Percentiles rank a stretch among this genome's conserved stretches.
Conservation (phyloP, 139 green algal species). For the Micractinium sp. region DNA sequence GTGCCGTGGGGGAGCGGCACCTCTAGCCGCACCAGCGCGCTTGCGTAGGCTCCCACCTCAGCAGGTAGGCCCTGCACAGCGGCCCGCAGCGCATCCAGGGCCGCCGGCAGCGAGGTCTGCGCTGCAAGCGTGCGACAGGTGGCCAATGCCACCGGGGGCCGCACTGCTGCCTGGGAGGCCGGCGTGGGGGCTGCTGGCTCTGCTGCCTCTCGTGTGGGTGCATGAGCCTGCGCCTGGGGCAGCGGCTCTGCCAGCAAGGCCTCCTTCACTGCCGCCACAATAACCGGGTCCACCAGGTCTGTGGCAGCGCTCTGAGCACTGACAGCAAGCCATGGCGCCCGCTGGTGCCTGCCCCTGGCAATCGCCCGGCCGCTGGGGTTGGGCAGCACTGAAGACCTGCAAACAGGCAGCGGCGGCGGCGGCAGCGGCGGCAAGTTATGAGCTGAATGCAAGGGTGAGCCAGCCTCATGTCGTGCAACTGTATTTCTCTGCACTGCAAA, state of each 20-base stretch:
- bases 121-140: background rate
- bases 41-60: conserved; percentile 26
- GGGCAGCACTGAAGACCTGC: background rate
- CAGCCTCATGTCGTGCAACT: too few species aligned
- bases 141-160: background rate
- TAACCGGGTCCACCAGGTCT: background rate
- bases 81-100: conserved; percentile 18
- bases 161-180: background rate
- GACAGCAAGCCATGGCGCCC: background rate
- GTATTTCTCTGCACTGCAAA: too few species aligned
- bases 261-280: background rate
- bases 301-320: background rate
- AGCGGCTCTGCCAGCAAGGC: background rate
- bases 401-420: background rate
- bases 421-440: conserved; percentile 11
- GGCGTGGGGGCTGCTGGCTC: background rate
- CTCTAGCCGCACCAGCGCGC: conserved; percentile 54
- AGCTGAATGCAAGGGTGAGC: background rate
- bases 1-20: conserved; percentile 49
- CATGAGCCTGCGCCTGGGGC: background rate
- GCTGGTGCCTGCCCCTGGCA: background rate
- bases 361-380: background rate
- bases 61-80: background rate
- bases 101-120: conserved; percentile 22
- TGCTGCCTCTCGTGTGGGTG: background rate